These are phyloP conservation scores for Trichoderma brevicompactum DNA, from an alignment of 2,329 filamentous ascomycete genomes.

Conservation along the genomic window DNA sequence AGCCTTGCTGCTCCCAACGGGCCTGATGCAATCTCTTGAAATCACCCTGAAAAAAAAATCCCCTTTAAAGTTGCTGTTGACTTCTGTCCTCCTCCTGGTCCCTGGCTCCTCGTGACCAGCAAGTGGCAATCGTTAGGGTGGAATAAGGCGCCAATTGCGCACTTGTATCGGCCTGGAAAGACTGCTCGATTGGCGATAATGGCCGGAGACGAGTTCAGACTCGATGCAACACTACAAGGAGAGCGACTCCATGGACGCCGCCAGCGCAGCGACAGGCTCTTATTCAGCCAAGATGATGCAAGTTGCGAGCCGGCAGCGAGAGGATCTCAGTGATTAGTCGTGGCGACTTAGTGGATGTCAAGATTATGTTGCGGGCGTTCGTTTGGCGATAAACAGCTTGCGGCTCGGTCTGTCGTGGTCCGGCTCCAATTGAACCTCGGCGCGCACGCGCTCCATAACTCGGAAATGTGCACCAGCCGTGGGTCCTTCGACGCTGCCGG, in stretches of 20 bases:
- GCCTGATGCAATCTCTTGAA: background rate
- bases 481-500: conserved; percentile 15
- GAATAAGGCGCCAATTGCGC: conserved; percentile 4
- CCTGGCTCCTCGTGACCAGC: background rate
- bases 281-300: conserved; percentile 1
- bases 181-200: conserved; percentile 6
- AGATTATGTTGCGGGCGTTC: conserved; percentile 16
- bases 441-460: conserved; percentile 27
- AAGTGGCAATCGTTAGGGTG: background rate
- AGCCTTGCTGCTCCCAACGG: conserved; percentile 26
- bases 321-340: background rate
- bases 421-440: conserved; percentile 29
- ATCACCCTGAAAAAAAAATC: background rate
- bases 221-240: conserved; percentile 1
- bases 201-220: conserved; percentile 3
- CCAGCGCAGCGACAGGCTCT: conserved; percentile 1
- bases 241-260: background rate
- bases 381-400: background rate
- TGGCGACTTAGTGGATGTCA: conserved; percentile 5
- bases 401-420: conserved; percentile 24
- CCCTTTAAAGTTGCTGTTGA: background rate
- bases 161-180: background rate
- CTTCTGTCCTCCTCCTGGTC: background rate
- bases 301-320: background rate
- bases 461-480: conserved; percentile 1